Percentiles rank a stretch among this genome's conserved stretches.
Evolutionary conservation across 2,329 filamentous ascomycete genomes (phyloP).

Genomic region (Byssoonygena ceratinophila): DNA sequence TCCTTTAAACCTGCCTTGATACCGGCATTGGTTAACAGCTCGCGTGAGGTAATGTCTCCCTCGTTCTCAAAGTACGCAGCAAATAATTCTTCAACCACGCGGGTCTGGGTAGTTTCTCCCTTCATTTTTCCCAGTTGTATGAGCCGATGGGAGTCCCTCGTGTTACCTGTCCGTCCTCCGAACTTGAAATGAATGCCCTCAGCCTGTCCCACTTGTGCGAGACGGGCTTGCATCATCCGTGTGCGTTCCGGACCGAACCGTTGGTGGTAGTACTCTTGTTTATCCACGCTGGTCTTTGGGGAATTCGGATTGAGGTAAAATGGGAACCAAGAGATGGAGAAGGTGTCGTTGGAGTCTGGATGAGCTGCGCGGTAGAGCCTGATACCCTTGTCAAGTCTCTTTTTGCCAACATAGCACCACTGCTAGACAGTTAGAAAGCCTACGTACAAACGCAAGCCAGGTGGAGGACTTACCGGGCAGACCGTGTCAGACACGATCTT

Average conservation of each 20-base stretch:
- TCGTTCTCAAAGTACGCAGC: conserved; percentile 55
- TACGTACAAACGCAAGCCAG: not conserved
- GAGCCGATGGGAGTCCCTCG: conserved; percentile 66
- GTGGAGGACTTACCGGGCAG: conserved; percentile 46
- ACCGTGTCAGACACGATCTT: conserved; percentile 71
- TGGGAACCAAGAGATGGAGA: conserved; percentile 63
- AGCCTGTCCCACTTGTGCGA: conserved; percentile 48
- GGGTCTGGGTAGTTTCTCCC: conserved; percentile 44
- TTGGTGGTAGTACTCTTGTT: conserved; percentile 47
- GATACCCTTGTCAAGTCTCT: conserved; percentile 63
- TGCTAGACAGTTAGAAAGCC: conserved; percentile 12
- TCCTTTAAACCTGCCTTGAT: conserved; percentile 34
- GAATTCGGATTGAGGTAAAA: conserved; percentile 67
- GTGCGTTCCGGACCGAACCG: conserved; percentile 56
- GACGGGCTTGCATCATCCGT: conserved; percentile 46
- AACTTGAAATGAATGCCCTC: conserved; percentile 67
- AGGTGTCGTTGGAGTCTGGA: conserved; percentile 52
- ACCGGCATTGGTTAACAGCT: conserved; percentile 45
- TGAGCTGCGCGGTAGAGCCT: conserved; percentile 52
- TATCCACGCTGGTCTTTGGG: conserved; percentile 43
- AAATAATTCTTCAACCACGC: conserved; percentile 54
- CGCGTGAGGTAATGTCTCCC: conserved; percentile 51
- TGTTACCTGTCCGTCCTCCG: conserved; percentile 61
- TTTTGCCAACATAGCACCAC: conserved; percentile 69
- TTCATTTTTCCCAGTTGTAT: conserved; percentile 57